Conservation (phyloP, 2,329 filamentous ascomycete species). For the Eutypella sp. region DNA sequence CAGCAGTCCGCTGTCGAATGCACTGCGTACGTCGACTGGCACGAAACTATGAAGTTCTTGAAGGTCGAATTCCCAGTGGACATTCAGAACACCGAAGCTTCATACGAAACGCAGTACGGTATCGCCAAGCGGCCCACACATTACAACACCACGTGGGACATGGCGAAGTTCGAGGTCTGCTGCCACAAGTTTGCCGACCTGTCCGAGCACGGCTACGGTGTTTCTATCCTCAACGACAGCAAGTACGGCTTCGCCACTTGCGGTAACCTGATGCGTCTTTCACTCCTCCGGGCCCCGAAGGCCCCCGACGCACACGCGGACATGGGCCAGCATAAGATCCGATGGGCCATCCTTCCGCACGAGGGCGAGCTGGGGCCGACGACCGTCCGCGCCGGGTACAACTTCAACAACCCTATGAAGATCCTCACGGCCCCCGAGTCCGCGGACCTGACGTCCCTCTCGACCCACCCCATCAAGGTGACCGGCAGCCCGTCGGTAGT, state of each 20-base stretch:
- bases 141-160: constrained; percentile 96
- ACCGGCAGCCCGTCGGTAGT: constrained; percentile 63
- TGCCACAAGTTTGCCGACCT: constrained; percentile 92
- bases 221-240: constrained; percentile 89
- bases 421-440: constrained; percentile 38
- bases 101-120: constrained; percentile 92
- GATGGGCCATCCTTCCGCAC: constrained; percentile 89
- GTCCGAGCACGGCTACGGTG: constrained; percentile 81
- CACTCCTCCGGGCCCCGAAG: constrained; percentile 80
- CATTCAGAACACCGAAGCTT: constrained; percentile 83
- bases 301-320: constrained; percentile 91
- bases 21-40: constrained; percentile 88
- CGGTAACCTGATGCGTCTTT: constrained; percentile 85
- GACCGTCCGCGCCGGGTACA: constrained; percentile 78
- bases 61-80: constrained; percentile 98
- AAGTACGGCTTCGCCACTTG: constrained; percentile 94
- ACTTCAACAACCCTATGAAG: constrained; percentile 81
- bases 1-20: constrained; percentile 70
- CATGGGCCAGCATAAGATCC: constrained; percentile 84
- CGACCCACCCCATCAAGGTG: constrained; percentile 56
- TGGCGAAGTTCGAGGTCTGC: constrained; percentile 97
- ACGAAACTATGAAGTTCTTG: constrained; percentile 93
- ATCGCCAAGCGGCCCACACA: constrained; percentile 86
- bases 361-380: constrained; percentile 62
- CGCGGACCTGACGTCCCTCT: constrained; percentile 23